Conservation (phyloP, 1,284 basidiomycete species). For the Ceratobasidium papillatum region DNA sequence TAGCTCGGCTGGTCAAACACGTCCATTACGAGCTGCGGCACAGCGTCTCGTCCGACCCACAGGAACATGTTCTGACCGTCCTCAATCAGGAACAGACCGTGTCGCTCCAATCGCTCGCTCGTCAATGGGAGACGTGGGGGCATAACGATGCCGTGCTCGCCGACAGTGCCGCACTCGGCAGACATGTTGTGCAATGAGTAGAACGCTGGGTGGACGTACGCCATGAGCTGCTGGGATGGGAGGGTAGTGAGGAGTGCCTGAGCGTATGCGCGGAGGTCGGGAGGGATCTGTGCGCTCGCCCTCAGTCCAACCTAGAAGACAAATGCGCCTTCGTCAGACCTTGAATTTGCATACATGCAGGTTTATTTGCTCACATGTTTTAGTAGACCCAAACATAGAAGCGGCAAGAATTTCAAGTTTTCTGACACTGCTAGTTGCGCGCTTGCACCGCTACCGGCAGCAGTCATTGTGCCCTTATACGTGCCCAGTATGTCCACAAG, state of each 20-base stretch:
- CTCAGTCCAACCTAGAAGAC: slow-evolving; percentile 81
- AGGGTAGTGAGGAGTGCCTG: slow-evolving; percentile 92
- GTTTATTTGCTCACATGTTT: slow-evolving; percentile 77
- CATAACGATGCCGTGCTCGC: slow-evolving; percentile 82
- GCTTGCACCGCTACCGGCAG: slow-evolving; percentile 89
- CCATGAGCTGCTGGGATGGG: slow-evolving; percentile 89
- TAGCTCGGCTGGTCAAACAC: slow-evolving; percentile 94
- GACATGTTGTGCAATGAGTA: slow-evolving; percentile 98
- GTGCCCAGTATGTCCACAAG: slow-evolving; percentile 89
- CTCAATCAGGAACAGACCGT: slow-evolving; percentile 96
- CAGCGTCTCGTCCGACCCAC: slow-evolving; percentile 96
- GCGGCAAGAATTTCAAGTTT: slow-evolving; percentile 93
- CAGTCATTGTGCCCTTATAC: slow-evolving; percentile 98
- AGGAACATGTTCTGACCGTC: slow-evolving; percentile 98
- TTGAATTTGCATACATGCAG: not conserved
- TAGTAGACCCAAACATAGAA: slow-evolving; percentile 87
- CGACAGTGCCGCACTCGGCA: slow-evolving; percentile 79
- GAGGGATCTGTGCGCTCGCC: slow-evolving; percentile 95
- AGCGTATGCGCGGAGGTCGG: slow-evolving; percentile 94
- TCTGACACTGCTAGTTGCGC: slow-evolving; percentile 93
- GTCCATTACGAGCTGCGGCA: slow-evolving; percentile 92
- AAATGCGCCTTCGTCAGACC: not conserved
- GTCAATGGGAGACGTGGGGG: slow-evolving; percentile 90
- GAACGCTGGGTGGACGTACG: slow-evolving; percentile 94
- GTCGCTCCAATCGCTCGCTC: slow-evolving; percentile 92